Evolutionary conservation across 2,329 filamentous ascomycete genomes (phyloP), one percentile per base, ranked within the genome.

Genomic region (Coniochaeta ligniaria): DNA sequence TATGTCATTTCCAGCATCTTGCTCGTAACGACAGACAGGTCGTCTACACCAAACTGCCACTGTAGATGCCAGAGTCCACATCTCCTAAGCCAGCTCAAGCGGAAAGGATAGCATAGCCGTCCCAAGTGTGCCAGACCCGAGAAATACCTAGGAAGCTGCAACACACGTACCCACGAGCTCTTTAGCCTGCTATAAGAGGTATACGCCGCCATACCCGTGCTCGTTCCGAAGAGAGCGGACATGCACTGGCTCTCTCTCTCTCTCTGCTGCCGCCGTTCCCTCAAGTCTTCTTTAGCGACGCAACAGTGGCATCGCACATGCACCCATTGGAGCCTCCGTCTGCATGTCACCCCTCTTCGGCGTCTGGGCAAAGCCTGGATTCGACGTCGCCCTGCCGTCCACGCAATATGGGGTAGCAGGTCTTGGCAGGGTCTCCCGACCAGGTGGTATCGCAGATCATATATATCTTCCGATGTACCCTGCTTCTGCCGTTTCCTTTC

Each of bases 401-500:
- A 16, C 26, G 17, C 54, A 57, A 22, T 36, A 35, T 36, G 54
- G 54, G 31, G 31, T 57, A 57, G 31, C 54, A 35, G 31, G 28
- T 57, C 54, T 57, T 57, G 54, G 54, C 54, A 57, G 54, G 31
- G 54, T 36, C 16, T 57, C 35, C 54, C 54, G 54, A 57, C 54
- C 54, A 57, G 54, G 54, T 57, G 54, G 54, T 36, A 57, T 57
- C 33, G 31, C 54, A 57, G 54, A 57, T 57, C 54, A 57, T 57
- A 57, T 57, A 57, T 35, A 57, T 22, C 31, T 36, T 57, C 54
- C 54, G 54, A 36, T 8, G n/a, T 57, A 38, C 54, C 54, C 54
- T 60, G 54, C 54, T 20, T 38, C 14, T 55, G 31, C 38, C n/a
- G 20, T 52, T 26, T 52, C 24, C 16, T 52, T 7, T n/a, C 14